These are phyloP conservation scores for Rhizopogon vulgaris DNA, from an alignment of 768 basidiomycete species.

Conservation along the genomic window DNA sequence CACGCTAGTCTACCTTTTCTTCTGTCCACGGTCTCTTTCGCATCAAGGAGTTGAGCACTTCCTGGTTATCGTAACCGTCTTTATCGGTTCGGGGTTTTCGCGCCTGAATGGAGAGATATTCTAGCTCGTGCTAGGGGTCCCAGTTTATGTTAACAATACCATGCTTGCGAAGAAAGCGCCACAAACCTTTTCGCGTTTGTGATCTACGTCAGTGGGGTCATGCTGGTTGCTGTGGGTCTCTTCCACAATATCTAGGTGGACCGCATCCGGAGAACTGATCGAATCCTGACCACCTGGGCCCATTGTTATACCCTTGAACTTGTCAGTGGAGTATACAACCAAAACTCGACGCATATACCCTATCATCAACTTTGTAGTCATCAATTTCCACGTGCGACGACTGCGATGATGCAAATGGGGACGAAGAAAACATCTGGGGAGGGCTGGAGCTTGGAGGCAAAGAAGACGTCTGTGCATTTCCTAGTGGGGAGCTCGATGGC, in stretches of 20 bases:
- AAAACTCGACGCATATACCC: slow-evolving; percentile 8
- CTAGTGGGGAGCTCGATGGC: background rate
- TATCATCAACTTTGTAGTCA: slow-evolving; percentile 5
- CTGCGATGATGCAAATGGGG: slow-evolving; percentile 31
- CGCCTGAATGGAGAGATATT: background rate
- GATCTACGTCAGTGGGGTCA: background rate
- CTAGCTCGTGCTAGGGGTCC: background rate
- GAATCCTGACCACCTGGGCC: background rate
- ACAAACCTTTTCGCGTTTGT: background rate
- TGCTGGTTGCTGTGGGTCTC: background rate
- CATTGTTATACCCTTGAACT: background rate
- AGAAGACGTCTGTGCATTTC: slow-evolving; percentile 13
- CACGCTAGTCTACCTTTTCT: background rate
- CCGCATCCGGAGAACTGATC: background rate
- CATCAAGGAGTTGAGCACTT: background rate
- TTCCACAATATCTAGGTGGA: background rate
- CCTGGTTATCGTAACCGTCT: background rate
- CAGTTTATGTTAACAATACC: background rate
- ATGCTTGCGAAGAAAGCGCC: background rate
- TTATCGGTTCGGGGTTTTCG: background rate
- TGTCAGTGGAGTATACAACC: background rate
- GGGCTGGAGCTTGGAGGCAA: slow-evolving; percentile 45
- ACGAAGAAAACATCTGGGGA: slow-evolving; percentile 34
- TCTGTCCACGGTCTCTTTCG: background rate
- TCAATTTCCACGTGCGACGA: slow-evolving; percentile 14